Percentiles rank a stretch among this genome's conserved stretches.
Conservation (phyloP, 345 rosid species). For the Fremontodendron californicum region DNA sequence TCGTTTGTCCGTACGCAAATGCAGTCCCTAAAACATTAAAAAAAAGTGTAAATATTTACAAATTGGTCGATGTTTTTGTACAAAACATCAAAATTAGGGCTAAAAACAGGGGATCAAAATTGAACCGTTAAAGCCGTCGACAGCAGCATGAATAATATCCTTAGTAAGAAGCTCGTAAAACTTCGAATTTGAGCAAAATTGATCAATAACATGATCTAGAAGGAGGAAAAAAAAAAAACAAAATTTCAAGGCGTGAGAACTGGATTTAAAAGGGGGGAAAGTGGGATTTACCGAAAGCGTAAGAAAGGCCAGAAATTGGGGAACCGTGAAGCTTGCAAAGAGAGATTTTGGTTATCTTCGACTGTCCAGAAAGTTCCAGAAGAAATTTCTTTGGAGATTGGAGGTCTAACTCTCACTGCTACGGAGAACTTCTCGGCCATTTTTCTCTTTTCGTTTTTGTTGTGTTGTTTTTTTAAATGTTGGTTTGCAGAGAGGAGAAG, state of each 20-base stretch:
- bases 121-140: slow-evolving; percentile 76
- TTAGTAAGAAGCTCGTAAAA: slow-evolving; percentile 75
- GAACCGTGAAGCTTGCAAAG: slow-evolving; percentile 63
- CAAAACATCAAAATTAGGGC: background rate
- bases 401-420: slow-evolving; percentile 76
- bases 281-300: slow-evolving; percentile 56
- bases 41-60: background rate
- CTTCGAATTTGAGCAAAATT: slow-evolving; percentile 52
- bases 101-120: background rate
- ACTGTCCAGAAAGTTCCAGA: slow-evolving; percentile 49
- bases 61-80: background rate
- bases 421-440: slow-evolving; percentile 87
- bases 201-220: slow-evolving; percentile 80
- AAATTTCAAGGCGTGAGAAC: background rate
- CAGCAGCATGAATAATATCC: slow-evolving; percentile 72
- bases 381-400: slow-evolving; percentile 29
- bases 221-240: background rate
- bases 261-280: background rate
- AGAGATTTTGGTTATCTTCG: slow-evolving; percentile 72
- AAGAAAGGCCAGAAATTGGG: slow-evolving; percentile 57
- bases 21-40: slow-evolving; percentile 57
- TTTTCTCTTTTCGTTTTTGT: background rate
- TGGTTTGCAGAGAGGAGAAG: background rate
- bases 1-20: slow-evolving; percentile 98
- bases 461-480: background rate